Evolutionary conservation across 164 flowering plant species (phyloP), one percentile per base, ranked within the genome.

Genomic region (Cinnamomum chago): DNA sequence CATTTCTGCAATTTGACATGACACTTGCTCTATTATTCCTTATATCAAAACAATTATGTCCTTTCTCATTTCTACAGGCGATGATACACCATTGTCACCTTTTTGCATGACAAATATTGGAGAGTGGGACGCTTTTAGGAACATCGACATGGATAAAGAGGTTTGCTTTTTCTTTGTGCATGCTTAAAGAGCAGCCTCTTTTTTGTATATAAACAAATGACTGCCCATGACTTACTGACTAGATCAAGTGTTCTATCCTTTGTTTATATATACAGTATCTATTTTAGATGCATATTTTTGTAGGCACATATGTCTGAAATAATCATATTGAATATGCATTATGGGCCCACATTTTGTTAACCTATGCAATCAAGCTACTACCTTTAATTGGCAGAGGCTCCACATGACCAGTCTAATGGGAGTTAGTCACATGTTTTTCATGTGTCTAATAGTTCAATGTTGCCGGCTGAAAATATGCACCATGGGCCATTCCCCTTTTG

Each of bases 81-180:
- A 93, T 68, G 84, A 83, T 66, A 90, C 82, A 33, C 97, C 92
- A 33, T 75, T 78, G 52, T 93, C 99, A 67, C 73, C 94, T 81
- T 95, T 95, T 88, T 83, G 86, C 86, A 85, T 85, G 98, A 87
- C 96, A 80, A 88, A 84, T 79, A 85, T 73, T 58, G 86, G 80
- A 72, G 96, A 92, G 30, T 95, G 98, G 97, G 98, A 95, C 79
- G 84, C 77, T 40, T 89, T 93, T 79, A 90, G 97, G 81, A 89
- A 76, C 71, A 86, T 93, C 64, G 99, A 95, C 92, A 95, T 95
- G 99, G 96, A 95, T 78, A 87, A 85, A 87, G 90, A 95, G 98
- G 97, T 95, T 64, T 66, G 71, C 65, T 76, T n/a, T 76, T 76
- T 76, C 33, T 20, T 2, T 66, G 40, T 3, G 5, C 33, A 7